Evolutionary conservation across 495 filamentous ascomycete species (phyloP).

Genomic region (Penicillium canescens): DNA sequence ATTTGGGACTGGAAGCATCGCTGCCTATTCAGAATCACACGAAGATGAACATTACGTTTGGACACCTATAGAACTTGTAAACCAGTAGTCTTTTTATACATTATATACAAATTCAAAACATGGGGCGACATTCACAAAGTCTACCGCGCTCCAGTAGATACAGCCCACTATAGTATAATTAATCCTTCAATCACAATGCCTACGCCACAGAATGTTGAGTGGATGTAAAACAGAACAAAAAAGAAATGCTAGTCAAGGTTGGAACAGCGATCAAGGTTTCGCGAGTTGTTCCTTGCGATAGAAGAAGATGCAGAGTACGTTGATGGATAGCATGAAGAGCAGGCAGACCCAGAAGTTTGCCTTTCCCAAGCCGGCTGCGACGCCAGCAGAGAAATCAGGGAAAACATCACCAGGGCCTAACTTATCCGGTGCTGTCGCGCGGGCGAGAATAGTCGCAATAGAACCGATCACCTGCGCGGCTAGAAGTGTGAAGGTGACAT

Average conservation of each 20-base stretch:
- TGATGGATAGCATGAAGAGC: conserved; percentile 54
- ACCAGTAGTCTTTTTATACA: conserved; percentile 9
- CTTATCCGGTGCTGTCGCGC: conserved; percentile 52
- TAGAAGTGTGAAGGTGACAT: conserved; percentile 56
- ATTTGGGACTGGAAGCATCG: too few species aligned
- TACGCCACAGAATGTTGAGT: background rate
- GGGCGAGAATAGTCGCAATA: conserved; percentile 39
- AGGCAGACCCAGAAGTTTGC: conserved; percentile 60
- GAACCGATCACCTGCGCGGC: conserved; percentile 58
- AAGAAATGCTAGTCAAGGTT: background rate
- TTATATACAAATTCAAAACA: conserved; percentile 10
- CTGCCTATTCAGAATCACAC: background rate
- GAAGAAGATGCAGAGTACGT: conserved; percentile 54
- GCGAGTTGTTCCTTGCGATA: conserved; percentile 43
- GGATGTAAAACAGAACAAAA: background rate
- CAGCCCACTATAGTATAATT: conserved; percentile 10
- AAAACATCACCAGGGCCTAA: conserved; percentile 65
- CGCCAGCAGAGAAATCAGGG: conserved; percentile 53
- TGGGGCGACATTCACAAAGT: background rate
- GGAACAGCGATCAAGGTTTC: conserved; percentile 49
- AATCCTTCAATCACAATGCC: conserved; percentile 3
- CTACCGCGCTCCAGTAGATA: background rate
- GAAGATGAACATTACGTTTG: background rate
- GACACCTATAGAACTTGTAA: background rate
- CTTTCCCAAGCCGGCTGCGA: conserved; percentile 41